Percentiles rank a stretch among this genome's conserved stretches.
These are phyloP conservation scores for Epichloe sp. DNA, from an alignment of 2,329 filamentous ascomycete genomes.

Conservation along the genomic window DNA sequence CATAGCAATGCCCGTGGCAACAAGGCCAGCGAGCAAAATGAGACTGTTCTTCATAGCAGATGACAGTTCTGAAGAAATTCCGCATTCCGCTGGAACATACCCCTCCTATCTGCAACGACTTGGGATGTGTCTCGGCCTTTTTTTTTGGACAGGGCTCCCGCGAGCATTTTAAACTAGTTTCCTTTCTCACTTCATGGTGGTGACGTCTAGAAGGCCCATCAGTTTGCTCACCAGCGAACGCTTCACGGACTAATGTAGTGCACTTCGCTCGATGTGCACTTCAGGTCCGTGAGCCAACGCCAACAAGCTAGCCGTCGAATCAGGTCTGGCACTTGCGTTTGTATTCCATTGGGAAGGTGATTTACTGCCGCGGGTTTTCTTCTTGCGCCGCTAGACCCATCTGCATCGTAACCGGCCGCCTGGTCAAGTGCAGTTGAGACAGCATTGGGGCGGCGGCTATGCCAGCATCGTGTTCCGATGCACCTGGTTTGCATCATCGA, in stretches of 20 bases:
- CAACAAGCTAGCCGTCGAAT: background rate
- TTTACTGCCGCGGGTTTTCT: no score
- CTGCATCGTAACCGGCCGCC: no score
- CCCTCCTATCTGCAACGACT: background rate
- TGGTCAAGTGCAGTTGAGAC: no score
- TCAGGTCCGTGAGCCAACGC: background rate
- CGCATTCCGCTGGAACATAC: background rate
- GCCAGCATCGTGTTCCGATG: background rate
- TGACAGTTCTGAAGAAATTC: background rate
- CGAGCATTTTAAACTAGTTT: background rate
- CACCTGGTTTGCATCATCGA: background rate
- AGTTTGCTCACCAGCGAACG: no score
- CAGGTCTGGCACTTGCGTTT: background rate
- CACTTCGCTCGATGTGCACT: background rate
- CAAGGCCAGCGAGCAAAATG: constrained; percentile 9
- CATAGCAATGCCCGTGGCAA: constrained; percentile 8
- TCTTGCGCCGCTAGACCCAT: no score
- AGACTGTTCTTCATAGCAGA: constrained; percentile 11
- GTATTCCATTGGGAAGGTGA: no score
- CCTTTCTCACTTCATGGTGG: background rate
- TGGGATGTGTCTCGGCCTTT: no score
- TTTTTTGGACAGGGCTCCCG: background rate
- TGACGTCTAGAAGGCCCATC: no score
- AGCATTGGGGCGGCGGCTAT: background rate
- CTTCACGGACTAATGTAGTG: no score